These are phyloP conservation scores for Colletotrichum simmondsii DNA, from an alignment of 2,329 filamentous ascomycete genomes.

Conservation along the genomic window DNA sequence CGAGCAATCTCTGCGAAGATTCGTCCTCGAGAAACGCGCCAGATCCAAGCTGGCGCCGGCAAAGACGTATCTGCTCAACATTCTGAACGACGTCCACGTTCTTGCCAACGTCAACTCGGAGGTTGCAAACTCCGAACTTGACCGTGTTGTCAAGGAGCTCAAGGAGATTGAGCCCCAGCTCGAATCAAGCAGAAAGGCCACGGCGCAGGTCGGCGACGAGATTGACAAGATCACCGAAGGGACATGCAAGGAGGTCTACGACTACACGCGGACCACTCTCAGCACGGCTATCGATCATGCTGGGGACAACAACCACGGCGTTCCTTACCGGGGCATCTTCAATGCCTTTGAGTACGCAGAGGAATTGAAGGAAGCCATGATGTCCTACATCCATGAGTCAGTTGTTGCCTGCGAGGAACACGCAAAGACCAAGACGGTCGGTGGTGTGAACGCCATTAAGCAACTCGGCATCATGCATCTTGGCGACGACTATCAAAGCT, in stretches of 20 bases:
- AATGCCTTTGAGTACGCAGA: conserved; percentile 92
- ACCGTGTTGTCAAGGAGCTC: conserved; percentile 84
- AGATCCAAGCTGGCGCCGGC: conserved; percentile 95
- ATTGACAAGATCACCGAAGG: conserved; percentile 86
- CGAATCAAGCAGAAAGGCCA: conserved; percentile 84
- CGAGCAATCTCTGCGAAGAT: conserved; percentile 88
- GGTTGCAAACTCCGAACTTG: conserved; percentile 85
- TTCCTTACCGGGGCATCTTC: conserved; percentile 88
- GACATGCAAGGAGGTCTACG: conserved; percentile 87
- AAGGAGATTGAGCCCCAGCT: conserved; percentile 85
- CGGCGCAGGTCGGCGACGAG: conserved; percentile 81
- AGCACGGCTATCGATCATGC: conserved; percentile 80
- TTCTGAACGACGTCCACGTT: conserved; percentile 86
- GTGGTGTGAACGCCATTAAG: conserved; percentile 88
- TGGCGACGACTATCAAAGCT: conserved; percentile 85
- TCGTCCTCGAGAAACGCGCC: conserved; percentile 95
- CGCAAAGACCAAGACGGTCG: conserved; percentile 80
- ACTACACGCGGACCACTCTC: conserved; percentile 81
- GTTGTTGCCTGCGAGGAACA: conserved; percentile 86
- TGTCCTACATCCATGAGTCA: conserved; percentile 84
- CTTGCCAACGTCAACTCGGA: conserved; percentile 89
- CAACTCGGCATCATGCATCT: conserved; percentile 89
- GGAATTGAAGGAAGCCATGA: conserved; percentile 90
- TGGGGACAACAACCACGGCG: conserved; percentile 80
- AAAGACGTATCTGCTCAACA: conserved; percentile 93